phyloP scores from a whole-genome alignment of 805 yeast genomes.

The Candida pini region DNA sequence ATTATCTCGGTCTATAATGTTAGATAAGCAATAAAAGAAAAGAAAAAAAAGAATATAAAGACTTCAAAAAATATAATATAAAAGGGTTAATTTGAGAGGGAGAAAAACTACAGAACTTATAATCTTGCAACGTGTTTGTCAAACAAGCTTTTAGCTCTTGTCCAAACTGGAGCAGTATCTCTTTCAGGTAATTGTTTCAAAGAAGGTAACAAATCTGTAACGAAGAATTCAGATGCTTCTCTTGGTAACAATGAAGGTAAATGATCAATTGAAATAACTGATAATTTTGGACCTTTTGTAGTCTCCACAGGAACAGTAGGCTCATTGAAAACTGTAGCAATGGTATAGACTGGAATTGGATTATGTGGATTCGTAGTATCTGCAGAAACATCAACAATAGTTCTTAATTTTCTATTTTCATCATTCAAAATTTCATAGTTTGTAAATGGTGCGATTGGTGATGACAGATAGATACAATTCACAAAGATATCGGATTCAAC shows the following conservation, averaged over 20 bases:
- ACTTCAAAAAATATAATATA: too few relatives aligned
- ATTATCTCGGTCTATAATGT: too few relatives aligned
- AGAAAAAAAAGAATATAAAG: too few relatives aligned
- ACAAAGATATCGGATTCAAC: conserved; percentile 83
- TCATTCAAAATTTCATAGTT: conserved; percentile 61
- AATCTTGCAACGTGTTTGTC: conserved; percentile 79
- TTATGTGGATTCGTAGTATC: conserved; percentile 98
- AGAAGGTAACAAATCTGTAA: conserved; percentile 84
- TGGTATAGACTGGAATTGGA: conserved; percentile 89
- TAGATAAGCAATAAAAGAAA: conserved; percentile 1
- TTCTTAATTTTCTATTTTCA: conserved; percentile 70
- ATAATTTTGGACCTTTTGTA: conserved; percentile 74
- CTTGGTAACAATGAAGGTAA: conserved; percentile 93
- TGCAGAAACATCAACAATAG: conserved; percentile 96
- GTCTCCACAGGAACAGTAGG: conserved; percentile 88
- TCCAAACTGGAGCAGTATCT: conserved; percentile 85
- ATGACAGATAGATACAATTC: conserved; percentile 91
- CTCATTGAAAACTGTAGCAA: conserved; percentile 84
- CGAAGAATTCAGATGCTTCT: conserved; percentile 91
- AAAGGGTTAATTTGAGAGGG: too few relatives aligned
- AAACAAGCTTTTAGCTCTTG: conserved; percentile 75
- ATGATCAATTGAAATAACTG: conserved; percentile 94
- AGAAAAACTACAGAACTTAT: conserved; percentile 8
- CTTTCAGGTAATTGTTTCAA: conserved; percentile 80
- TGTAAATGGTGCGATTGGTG: conserved; percentile 91